Evolutionary conservation across 1,284 basidiomycete genomes (phyloP).

Genomic region (Earliella scabrosa): DNA sequence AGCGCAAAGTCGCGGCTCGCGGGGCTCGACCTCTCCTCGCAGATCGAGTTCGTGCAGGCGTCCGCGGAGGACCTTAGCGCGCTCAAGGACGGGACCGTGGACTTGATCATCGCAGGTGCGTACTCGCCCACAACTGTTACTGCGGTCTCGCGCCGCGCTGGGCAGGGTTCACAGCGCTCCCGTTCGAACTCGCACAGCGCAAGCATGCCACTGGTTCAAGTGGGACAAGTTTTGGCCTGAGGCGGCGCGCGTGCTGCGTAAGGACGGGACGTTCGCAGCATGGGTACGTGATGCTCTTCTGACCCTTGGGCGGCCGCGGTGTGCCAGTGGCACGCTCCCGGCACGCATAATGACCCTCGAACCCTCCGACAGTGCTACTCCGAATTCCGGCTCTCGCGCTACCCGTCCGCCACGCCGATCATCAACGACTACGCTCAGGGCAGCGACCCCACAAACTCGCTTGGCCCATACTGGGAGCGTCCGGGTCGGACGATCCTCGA

Average conservation of each 20-base stretch:
- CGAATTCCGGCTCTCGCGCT: slow-evolving; percentile 71
- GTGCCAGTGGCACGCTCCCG: background rate
- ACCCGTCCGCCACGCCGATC: slow-evolving; percentile 59
- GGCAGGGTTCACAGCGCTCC: too few relatives aligned
- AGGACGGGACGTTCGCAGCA: slow-evolving; percentile 75
- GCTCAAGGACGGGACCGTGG: slow-evolving; percentile 61
- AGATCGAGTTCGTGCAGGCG: slow-evolving; percentile 53
- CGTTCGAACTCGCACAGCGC: slow-evolving; percentile 48
- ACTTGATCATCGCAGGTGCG: slow-evolving; percentile 77
- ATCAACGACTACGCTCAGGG: slow-evolving; percentile 69
- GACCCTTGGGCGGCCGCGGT: too few relatives aligned
- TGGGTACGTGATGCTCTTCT: slow-evolving; percentile 55
- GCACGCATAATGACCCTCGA: background rate
- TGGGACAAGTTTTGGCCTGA: slow-evolving; percentile 76
- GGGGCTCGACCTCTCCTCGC: slow-evolving; percentile 21
- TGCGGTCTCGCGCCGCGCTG: too few relatives aligned
- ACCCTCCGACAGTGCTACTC: slow-evolving; percentile 67
- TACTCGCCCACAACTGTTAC: background rate
- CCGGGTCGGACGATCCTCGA: slow-evolving; percentile 82
- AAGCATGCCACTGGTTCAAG: slow-evolving; percentile 90
- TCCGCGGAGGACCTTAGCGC: slow-evolving; percentile 61
- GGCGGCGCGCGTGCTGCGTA: slow-evolving; percentile 63
- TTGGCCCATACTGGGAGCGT: slow-evolving; percentile 81
- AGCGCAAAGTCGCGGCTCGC: slow-evolving; percentile 33
- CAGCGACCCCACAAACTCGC: slow-evolving; percentile 49